Percentiles rank a stretch among this genome's conserved stretches.
These are phyloP conservation scores for Pleurotus salmoneostramineus DNA, from an alignment of 768 basidiomycete species.

Conservation along the genomic window DNA sequence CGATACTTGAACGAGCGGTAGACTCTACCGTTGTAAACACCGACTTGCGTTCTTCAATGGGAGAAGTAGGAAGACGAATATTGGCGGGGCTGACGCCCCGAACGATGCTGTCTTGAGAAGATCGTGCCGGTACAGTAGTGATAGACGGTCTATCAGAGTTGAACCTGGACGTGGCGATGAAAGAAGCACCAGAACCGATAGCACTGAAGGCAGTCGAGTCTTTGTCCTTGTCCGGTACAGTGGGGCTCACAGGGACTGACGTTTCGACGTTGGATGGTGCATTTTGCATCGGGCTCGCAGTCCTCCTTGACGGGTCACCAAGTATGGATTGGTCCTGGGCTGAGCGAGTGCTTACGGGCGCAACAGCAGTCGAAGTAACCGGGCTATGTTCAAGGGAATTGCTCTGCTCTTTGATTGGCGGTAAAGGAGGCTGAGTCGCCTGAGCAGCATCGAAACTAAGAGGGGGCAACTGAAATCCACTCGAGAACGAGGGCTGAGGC, in stretches of 20 bases:
- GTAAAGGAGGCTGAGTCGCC: slow-evolving; percentile 27
- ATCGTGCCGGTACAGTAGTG: neutral
- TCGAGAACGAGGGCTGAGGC: slow-evolving; percentile 4
- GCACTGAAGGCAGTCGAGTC: neutral
- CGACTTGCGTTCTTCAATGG: slow-evolving; percentile 8
- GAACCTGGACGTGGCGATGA: neutral
- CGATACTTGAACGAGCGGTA: neutral
- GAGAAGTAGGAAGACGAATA: slow-evolving; percentile 10
- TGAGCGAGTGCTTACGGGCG: slow-evolving; percentile 11
- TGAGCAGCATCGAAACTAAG: slow-evolving; percentile 39
- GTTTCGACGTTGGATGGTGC: neutral
- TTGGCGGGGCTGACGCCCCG: slow-evolving; percentile 10
- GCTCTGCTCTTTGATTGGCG: slow-evolving; percentile 65
- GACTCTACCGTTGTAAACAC: neutral
- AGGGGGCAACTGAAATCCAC: slow-evolving; percentile 53
- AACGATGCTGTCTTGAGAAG: slow-evolving; percentile 5
- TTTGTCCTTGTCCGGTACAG: neutral
- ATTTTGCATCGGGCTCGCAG: slow-evolving; percentile 1
- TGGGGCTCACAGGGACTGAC: neutral
- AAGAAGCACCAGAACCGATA: neutral
- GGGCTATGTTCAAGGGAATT: slow-evolving; percentile 23
- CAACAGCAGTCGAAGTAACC: slow-evolving; percentile 19
- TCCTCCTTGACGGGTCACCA: neutral
- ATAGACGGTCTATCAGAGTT: slow-evolving; percentile 2
- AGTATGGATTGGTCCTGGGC: neutral